Evolutionary conservation across 495 filamentous ascomycete species (phyloP).

Genomic region (Penicillium goetzii): DNA sequence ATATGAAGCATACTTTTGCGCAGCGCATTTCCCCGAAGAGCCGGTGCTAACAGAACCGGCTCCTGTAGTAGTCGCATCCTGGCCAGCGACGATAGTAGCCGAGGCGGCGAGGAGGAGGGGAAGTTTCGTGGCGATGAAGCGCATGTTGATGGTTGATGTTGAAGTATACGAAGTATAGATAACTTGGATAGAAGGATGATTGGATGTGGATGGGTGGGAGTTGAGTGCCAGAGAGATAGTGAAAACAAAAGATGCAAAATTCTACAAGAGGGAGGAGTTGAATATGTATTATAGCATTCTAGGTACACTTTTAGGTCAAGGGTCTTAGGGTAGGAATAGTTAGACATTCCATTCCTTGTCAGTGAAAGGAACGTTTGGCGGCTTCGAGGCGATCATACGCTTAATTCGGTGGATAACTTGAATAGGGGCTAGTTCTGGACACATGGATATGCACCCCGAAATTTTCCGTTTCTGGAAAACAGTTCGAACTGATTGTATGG

Average conservation of each 20-base stretch:
- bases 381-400: background rate
- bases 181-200: background rate
- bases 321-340: background rate
- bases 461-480: background rate
- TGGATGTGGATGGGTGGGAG: background rate
- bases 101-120: constrained; percentile 13
- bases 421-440: background rate
- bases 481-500: background rate
- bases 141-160: constrained; percentile 10
- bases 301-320: background rate
- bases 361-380: background rate
- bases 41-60: background rate
- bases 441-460: background rate
- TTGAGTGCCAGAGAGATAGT: background rate
- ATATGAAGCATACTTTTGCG: constrained; percentile 8
- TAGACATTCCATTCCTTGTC: background rate
- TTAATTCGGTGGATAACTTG: background rate
- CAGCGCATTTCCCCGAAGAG: constrained; percentile 1
- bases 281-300: constrained; percentile 4
- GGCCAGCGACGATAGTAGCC: constrained; percentile 10
- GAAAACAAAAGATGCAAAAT: background rate
- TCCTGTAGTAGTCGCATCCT: constrained; percentile 7
- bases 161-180: background rate
- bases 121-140: constrained; percentile 1
- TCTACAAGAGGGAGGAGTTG: background rate